Evolutionary conservation across 148 eudicot species (phyloP).

Genomic region (Hydrangea macrophylla): DNA sequence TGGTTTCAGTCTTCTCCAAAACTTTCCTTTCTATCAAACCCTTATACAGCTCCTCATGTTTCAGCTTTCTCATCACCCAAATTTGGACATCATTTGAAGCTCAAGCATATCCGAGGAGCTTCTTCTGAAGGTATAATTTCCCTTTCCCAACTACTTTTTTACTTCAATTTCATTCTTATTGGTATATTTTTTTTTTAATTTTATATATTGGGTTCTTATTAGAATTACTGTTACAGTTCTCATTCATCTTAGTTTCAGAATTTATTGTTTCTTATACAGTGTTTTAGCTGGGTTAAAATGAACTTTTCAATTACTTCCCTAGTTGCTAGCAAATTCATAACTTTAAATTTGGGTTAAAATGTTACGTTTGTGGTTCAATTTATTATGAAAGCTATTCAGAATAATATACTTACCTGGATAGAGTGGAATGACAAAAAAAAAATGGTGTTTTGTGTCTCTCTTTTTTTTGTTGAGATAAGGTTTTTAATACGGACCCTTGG

Average conservation of each 20-base stretch:
- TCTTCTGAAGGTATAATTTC: slow-evolving; percentile 35
- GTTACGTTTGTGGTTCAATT: neutral
- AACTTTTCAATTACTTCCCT: neutral
- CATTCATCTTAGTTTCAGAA: neutral
- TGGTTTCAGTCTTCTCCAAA: neutral
- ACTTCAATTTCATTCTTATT: neutral
- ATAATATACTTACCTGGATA: neutral
- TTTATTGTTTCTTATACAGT: neutral
- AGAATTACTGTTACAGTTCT: neutral
- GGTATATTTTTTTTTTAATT: no score
- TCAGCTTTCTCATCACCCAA: slow-evolving; percentile 16
- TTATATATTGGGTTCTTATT: neutral
- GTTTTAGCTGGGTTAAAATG: neutral
- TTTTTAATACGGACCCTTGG: no score
- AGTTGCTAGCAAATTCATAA: neutral
- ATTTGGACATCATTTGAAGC: slow-evolving; percentile 19
- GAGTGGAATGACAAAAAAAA: neutral
- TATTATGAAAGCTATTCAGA: neutral
- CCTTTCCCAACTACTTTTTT: neutral
- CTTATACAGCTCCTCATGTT: slow-evolving; percentile 13
- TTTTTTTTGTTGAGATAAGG: neutral
- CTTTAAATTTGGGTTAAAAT: neutral
- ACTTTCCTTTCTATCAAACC: slow-evolving; percentile 13
- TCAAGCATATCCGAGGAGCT: slow-evolving; percentile 28
- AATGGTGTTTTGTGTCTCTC: no score